phyloP scores from a whole-genome alignment of 805 yeast species.

The Cyberlindnera mrakii region DNA sequence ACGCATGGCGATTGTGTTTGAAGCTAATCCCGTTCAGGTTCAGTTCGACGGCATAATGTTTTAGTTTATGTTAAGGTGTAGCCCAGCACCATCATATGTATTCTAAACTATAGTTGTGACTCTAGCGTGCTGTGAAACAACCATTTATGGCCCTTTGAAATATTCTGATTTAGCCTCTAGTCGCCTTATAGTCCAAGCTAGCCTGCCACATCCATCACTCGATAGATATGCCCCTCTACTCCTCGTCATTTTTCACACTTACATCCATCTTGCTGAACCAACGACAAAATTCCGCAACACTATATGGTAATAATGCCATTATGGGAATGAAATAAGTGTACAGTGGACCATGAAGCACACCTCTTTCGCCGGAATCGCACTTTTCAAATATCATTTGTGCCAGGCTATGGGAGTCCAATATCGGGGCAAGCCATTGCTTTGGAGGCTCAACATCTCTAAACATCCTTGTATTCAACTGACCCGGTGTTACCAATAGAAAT shows the following conservation, averaged over 20 bases:
- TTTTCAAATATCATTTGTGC: constrained; percentile 51
- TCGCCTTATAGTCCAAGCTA: not conserved
- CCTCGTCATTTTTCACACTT: constrained; percentile 8
- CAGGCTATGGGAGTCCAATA: constrained; percentile 51
- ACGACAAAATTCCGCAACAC: constrained; percentile 35
- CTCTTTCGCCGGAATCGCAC: constrained; percentile 56
- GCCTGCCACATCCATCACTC: no score
- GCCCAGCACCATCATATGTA: no score
- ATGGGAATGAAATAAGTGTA: constrained; percentile 70
- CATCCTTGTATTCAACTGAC: constrained; percentile 74
- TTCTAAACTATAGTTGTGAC: no score
- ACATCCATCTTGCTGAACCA: constrained; percentile 63
- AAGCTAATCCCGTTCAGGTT: no score
- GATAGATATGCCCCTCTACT: no score
- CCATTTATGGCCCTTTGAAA: no score
- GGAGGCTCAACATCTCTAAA: constrained; percentile 76
- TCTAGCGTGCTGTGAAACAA: no score
- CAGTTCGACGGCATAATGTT: no score
- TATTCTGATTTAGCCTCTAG: no score
- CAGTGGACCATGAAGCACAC: constrained; percentile 64
- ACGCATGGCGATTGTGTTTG: no score
- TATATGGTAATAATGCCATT: constrained; percentile 64
- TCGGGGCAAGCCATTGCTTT: constrained; percentile 69
- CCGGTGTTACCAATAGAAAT: constrained; percentile 74
- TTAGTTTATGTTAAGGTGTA: no score